phyloP scores from a whole-genome alignment of 306 rosid species.

The Cicer yamashitae region DNA sequence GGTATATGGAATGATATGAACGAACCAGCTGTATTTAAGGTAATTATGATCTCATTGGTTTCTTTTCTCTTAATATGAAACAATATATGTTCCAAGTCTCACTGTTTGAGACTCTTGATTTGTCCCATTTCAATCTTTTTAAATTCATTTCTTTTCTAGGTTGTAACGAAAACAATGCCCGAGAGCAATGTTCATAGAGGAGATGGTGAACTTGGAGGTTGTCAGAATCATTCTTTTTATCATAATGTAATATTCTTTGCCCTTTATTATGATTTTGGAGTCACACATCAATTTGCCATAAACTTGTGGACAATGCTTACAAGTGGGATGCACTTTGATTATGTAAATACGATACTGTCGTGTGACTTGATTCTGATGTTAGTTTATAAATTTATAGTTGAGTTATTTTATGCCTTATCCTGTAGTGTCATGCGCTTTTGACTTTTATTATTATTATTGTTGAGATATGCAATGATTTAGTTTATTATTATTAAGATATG shows the following conservation, averaged over 20 bases:
- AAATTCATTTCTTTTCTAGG: constrained; percentile 52
- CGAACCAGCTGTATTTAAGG: constrained; percentile 92
- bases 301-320: constrained; percentile 29
- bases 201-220: constrained; percentile 89
- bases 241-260: constrained; percentile 73
- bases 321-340: constrained; percentile 35
- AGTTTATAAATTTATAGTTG: constrained; percentile 27
- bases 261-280: constrained; percentile 35
- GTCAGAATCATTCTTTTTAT: constrained; percentile 83
- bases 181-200: constrained; percentile 87
- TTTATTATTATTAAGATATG: too few relatives aligned
- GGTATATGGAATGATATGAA: constrained; percentile 99
- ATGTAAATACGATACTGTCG: constrained; percentile 28
- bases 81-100: constrained; percentile 13
- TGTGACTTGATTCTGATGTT: constrained; percentile 35
- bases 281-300: constrained; percentile 20
- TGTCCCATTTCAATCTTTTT: constrained; percentile 25
- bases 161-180: constrained; percentile 90
- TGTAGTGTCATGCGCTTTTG: constrained; percentile 19
- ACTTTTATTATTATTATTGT: not conserved
- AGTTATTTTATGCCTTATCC: constrained; percentile 23
- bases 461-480: too few relatives aligned
- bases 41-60: constrained; percentile 36
- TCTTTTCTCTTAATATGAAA: constrained; percentile 1
- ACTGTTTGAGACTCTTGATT: constrained; percentile 25